Evolutionary conservation across 495 filamentous ascomycete genomes (phyloP).

Genomic region (Daldinia vernicosa): DNA sequence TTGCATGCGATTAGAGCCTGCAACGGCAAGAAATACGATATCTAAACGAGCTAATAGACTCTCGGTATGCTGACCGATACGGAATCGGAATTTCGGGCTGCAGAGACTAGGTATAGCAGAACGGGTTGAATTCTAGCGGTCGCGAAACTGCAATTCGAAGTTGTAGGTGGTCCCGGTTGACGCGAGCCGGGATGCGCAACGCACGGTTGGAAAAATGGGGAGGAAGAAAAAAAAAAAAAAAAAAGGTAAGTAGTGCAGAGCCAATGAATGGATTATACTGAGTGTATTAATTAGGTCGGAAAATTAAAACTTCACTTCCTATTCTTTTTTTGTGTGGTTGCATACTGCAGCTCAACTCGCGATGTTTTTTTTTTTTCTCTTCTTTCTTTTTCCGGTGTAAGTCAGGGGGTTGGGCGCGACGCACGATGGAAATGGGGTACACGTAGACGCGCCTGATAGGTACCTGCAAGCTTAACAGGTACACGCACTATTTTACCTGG

Average conservation of each 20-base stretch:
- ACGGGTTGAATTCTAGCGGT: background rate
- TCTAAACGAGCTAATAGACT: constrained; percentile 27
- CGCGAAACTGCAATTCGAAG: constrained; percentile 2
- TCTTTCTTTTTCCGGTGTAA: constrained; percentile 10
- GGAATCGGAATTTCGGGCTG: background rate
- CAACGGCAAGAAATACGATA: constrained; percentile 22
- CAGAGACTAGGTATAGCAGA: background rate
- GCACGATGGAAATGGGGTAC: constrained; percentile 31
- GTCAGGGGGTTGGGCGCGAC: constrained; percentile 34
- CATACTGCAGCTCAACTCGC: constrained; percentile 11
- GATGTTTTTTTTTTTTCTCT: constrained; percentile 27
- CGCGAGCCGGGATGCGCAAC: constrained; percentile 18
- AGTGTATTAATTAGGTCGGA: constrained; percentile 15
- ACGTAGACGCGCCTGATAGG: constrained; percentile 32
- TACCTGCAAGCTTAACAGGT: constrained; percentile 25
- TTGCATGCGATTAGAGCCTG: constrained; percentile 26
- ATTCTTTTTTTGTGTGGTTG: background rate
- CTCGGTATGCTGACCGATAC: background rate
- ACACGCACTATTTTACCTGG: constrained; percentile 12
- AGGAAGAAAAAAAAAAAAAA: constrained; percentile 7
- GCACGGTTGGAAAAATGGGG: constrained; percentile 11
- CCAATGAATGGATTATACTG: constrained; percentile 42
- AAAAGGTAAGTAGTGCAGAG: constrained; percentile 24
- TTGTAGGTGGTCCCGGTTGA: background rate
- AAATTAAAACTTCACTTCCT: constrained; percentile 24